These are phyloP conservation scores for Hibiscus mutabilis DNA, from an alignment of 345 rosid species.

Conservation along the genomic window DNA sequence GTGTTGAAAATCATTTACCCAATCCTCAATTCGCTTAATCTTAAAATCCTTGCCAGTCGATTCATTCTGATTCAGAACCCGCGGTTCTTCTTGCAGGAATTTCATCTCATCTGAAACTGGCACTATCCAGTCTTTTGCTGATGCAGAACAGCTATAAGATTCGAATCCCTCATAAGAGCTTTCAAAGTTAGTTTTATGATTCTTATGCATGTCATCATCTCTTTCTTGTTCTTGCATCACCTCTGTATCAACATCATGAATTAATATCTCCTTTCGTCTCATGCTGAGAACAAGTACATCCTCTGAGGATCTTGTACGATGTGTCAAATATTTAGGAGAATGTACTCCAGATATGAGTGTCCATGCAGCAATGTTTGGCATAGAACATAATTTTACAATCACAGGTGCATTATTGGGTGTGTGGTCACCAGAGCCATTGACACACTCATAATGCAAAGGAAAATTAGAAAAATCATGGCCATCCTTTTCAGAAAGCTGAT, in stretches of 20 bases:
- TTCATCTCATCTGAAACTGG: constrained; percentile 51
- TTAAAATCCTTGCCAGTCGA: constrained; percentile 56
- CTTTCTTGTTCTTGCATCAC: constrained; percentile 25
- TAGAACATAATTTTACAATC: constrained; percentile 49
- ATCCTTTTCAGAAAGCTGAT: constrained; percentile 40
- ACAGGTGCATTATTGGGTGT: constrained; percentile 30
- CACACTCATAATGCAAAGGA: constrained; percentile 36
- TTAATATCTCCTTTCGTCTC: constrained; percentile 29
- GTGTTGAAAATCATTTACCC: constrained; percentile 80
- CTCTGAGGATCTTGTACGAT: constrained; percentile 51
- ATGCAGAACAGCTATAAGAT: constrained; percentile 44
- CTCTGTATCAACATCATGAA: constrained; percentile 29
- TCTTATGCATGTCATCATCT: constrained; percentile 21
- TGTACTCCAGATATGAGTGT: constrained; percentile 21
- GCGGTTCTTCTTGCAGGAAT: constrained; percentile 39
- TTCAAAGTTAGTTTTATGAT: constrained; percentile 32
- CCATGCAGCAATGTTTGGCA: constrained; percentile 40
- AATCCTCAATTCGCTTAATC: constrained; percentile 69
- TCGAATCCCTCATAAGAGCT: constrained; percentile 38
- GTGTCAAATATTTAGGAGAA: constrained; percentile 30
- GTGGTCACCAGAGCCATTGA: constrained; percentile 32
- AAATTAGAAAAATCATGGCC: constrained; percentile 37
- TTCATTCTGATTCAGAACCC: constrained; percentile 32
- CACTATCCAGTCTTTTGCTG: constrained; percentile 64
- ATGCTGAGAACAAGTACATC: constrained; percentile 40